Conservation (phyloP, 2,329 filamentous ascomycete genomes). For the Bipolaris cookei region DNA sequence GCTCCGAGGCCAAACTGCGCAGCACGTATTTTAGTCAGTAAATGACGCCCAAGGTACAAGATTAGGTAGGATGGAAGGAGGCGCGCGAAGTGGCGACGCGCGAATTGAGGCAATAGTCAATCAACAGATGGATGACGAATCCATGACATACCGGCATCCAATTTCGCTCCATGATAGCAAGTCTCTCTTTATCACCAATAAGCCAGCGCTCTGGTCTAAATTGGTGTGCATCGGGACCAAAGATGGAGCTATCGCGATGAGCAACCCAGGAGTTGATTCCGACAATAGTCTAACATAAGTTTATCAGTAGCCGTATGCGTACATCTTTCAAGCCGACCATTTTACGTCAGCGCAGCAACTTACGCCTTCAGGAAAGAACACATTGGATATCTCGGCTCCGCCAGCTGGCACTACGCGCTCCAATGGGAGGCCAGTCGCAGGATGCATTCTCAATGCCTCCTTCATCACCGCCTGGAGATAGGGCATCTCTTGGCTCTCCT, state of each 20-base stretch:
- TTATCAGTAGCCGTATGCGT: neutral
- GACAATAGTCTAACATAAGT: conserved; percentile 20
- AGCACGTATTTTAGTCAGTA: neutral
- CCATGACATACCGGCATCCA: conserved; percentile 27
- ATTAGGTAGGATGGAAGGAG: neutral
- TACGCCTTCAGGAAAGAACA: conserved; percentile 27
- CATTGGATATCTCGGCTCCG: conserved; percentile 21
- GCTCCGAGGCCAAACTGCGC: conserved; percentile 26
- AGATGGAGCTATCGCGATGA: conserved; percentile 24
- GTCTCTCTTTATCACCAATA: conserved; percentile 17
- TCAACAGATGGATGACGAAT: neutral
- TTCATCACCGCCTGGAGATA: conserved; percentile 40
- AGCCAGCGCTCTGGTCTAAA: conserved; percentile 34
- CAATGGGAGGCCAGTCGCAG: conserved; percentile 31
- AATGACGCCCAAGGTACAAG: neutral
- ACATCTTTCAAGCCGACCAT: neutral
- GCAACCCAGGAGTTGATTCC: conserved; percentile 32
- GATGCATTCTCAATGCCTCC: conserved; percentile 35
- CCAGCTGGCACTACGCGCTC: conserved; percentile 29
- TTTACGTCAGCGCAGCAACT: neutral
- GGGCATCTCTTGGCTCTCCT: conserved; percentile 35
- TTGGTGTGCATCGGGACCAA: conserved; percentile 22
- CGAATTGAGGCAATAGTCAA: neutral
- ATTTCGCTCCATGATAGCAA: conserved; percentile 25
- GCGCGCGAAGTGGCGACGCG: neutral